Evolutionary conservation across 371 early-diverging fungal genomes (phyloP), one percentile per base, ranked within the genome.

Genomic region (Syncephalastrum contaminatum): DNA sequence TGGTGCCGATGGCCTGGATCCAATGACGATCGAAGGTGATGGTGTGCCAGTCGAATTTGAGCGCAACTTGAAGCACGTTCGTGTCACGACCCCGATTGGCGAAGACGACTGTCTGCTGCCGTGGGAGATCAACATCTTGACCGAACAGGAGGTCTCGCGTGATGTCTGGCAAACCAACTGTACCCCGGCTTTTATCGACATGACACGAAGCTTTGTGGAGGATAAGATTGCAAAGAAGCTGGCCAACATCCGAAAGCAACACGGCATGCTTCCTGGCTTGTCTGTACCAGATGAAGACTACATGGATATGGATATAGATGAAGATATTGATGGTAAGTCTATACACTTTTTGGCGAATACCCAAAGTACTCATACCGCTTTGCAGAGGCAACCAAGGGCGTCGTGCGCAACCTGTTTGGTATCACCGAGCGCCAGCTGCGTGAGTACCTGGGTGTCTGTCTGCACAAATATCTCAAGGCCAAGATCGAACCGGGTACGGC

Each of bases 1-100:
- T 72, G 99, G 99, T 52, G 96, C 95, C 63, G 99, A 99, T 75
- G 94, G 94, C 27, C 82, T 99, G 59, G 99, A 99, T 80, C 99
- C 99, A 2, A 92, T 93, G 60, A 86, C 80, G 8, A 88, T 99
- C 53, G 99, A 99, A 77, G 96, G 93, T 48, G 88, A 91, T 47
- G 88, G 90, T 60, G 80, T 85, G 21, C 99, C 97, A 4, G 98
- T 97, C 4, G 86, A 93, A 58, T 95, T 95, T 60, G 69, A 74
- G 15, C 87, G 96, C 55, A 95, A 91, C 66, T 78, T 96, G 69
- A 64, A 80, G 57, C 91, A 92, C 64, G 58, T 75, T 57, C 61
- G 75, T 53, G 75, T 68, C 13, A 63, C 58, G 1, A 62, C 67
- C 14, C 73, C 79, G 4, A 59, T 54, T 7, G 50, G 58, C 0